Base-by-base conservation (phyloP, 129 eudicot species). In the Centrapalus pauciflorus region DNA sequence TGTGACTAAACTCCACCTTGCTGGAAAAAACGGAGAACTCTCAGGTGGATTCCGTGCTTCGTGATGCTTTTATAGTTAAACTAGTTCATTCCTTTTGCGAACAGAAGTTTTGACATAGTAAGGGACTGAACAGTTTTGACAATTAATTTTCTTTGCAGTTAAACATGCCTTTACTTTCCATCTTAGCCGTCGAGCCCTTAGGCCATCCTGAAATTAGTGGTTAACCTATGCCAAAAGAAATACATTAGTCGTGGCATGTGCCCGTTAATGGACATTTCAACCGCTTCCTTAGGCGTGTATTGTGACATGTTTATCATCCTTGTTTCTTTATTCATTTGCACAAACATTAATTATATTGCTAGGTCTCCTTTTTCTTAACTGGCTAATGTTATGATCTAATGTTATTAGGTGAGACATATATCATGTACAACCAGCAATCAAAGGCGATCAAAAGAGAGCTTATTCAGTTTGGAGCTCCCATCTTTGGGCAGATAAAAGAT, bases 21-120 rank as follows among this genome's bases (percentile, higher is more conserved):
- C 95, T 60, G 96, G 98, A 73, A 87, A 78, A 70, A 93, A 83
- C 57, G 96, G 98, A 37, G 92, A 88, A 83, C 95, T 93, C 83
- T 83, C 90, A 86, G 98, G 98, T 91, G 85, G 89, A 82, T 77
- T 88, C 88, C 67, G 64, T 81, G 88, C 74, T 80, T 80, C 81
- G 81, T 82, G 86, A 84, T 82, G 84, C 79, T 84, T 82, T 84
- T 79, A 66, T 74, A 74, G 89, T 76, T 73, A 56, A 43, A 62
- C 75, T 80, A 67, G 71, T 81, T 79, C 84, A 64, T 76, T 79
- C 83, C 77, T 81, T 82, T 85, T 78, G 46, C 76, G 81, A n/a
- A 61, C 75, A 67, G 82, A 83, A 69, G 95, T 83, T 77, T 62
- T 87, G 76, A n/a, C n/a, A n/a, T n/a, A n/a, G n/a, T n/a, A n/a